phyloP scores from a whole-genome alignment of 2,329 filamentous ascomycete species.

The Acrocalymma vagum region DNA sequence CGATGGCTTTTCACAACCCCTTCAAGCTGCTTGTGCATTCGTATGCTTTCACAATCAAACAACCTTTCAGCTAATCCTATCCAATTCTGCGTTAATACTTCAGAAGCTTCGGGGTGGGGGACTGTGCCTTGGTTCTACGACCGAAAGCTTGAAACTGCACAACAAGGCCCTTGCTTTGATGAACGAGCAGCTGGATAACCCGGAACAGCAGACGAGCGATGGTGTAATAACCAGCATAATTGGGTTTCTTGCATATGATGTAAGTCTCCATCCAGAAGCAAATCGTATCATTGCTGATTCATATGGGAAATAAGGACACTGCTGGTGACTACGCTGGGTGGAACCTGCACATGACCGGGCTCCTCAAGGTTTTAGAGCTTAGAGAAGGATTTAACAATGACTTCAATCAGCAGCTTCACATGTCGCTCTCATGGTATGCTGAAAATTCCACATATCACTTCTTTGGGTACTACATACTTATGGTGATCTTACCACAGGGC shows the following conservation, averaged over 20 bases:
- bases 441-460: neutral
- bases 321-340: neutral
- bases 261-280: too few species aligned
- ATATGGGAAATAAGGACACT: neutral
- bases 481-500: neutral
- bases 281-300: neutral
- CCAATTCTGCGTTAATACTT: neutral
- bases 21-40: neutral
- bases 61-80: neutral
- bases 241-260: neutral
- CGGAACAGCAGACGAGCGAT: neutral
- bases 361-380: neutral
- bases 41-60: neutral
- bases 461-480: neutral
- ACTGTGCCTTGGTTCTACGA: neutral
- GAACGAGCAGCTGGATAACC: neutral
- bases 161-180: neutral
- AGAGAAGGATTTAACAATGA: neutral
- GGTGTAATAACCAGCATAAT: neutral
- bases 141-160: neutral
- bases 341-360: slow-evolving; percentile 1
- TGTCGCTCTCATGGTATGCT: slow-evolving; percentile 1
- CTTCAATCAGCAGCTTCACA: neutral
- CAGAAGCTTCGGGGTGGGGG: neutral
- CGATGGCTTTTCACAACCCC: neutral